A percentile compares a stretch with the other conserved stretches of the same genome.
Conservation (phyloP, 2,329 filamentous ascomycete species). For the Claviceps fusiformis region DNA sequence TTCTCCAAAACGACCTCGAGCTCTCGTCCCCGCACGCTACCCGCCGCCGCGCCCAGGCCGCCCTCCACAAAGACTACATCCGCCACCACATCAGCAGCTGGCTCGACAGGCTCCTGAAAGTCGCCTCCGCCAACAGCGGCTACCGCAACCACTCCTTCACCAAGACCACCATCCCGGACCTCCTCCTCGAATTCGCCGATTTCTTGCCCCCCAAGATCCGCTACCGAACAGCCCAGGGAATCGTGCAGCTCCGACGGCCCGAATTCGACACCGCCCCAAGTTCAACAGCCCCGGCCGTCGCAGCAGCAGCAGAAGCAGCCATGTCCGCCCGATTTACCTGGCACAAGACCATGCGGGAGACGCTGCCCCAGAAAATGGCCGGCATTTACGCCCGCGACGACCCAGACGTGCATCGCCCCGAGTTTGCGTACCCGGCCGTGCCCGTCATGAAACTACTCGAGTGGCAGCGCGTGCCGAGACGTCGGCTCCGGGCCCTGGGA, state of each 20-base stretch:
- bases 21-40: conserved; percentile 6
- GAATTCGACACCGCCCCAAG: conserved; percentile 2
- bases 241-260: conserved; percentile 14
- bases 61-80: conserved; percentile 19
- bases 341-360: conserved; percentile 10
- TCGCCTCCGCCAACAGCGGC: conserved; percentile 10
- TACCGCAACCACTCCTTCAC: conserved; percentile 13
- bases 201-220: conserved; percentile 18
- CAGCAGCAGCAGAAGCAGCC: neutral
- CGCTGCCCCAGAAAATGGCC: conserved; percentile 15
- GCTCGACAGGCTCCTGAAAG: conserved; percentile 15
- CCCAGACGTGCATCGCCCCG: neutral
- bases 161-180: conserved; percentile 14
- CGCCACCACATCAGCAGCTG: conserved; percentile 18
- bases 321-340: conserved; percentile 11
- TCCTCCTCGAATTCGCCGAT: conserved; percentile 20
- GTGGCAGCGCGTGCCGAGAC: conserved; percentile 13
- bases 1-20: conserved; percentile 16
- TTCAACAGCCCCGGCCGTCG: neutral
- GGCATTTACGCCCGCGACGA: conserved; percentile 5
- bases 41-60: conserved; percentile 15
- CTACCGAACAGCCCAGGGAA: conserved; percentile 21
- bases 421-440: conserved; percentile 11
- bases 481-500: conserved; percentile 9
- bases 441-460: conserved; percentile 11